Evolutionary conservation across 2,329 filamentous ascomycete genomes (phyloP), one percentile per base, ranked within the genome.

Genomic region (Pseudogymnoascus sp.): DNA sequence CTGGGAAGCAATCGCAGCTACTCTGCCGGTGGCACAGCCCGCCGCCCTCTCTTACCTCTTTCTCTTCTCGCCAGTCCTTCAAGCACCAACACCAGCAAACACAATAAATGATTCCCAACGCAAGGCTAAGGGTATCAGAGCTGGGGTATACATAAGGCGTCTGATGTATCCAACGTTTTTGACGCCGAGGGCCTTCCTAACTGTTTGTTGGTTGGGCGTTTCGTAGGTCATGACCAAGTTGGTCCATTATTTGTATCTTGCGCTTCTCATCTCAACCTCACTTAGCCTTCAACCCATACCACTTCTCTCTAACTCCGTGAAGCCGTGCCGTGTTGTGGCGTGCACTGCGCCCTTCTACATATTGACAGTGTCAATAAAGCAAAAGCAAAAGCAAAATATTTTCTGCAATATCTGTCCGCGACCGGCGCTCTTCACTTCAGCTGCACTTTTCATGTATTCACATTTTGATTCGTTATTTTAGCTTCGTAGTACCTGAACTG

Each of bases 381-480:
- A 31, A 56, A 53, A 56, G 6, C 47, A 31, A 56, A 53, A 56
- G 26, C 16, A n/a, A 56, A 53, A 56, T 31, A 56, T 56, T 50
- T 16, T 3, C 38, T 16, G 8, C n/a, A 10, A 16, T 19, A 2
- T 40, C 19, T 16, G 4, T 13, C 47, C 26, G 47, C 11, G 26
- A 26, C 47, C 6, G 3, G n/a, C 3, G 24, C 24, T 29, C 1
- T 13, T 53, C 8, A 44, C 47, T n/a, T 50, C 21, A 53, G 19
- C 14, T 31, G n/a, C 7, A 53, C 26, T 19, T 29, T 53, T n/a
- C 6, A 4, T 8, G 19, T 14, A 31, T 11, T 13, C n/a, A 31
- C 13, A 1, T 31, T 31, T 6, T 10, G 7, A 24, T 56, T 19
- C n/a, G 8, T 31, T 8, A 31, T n/a, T 31, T 19, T 19, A 29